Base-by-base conservation (phyloP, 371 early-diverging fungal species). In the Conidiobolus coronatus region DNA sequence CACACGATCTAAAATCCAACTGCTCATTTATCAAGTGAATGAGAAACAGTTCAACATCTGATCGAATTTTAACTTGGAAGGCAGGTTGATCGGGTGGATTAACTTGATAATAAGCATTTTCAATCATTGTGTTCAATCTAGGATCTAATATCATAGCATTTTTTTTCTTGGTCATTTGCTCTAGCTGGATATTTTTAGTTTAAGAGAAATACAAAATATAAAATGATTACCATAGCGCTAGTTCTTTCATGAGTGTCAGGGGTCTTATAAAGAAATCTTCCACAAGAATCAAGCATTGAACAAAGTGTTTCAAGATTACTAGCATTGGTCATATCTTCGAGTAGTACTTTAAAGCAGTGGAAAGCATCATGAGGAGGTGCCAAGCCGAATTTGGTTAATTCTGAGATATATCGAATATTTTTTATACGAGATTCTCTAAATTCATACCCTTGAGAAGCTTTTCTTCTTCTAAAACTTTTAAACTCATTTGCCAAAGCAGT, bases 71-170 rank as follows among this genome's bases (percentile, higher is more conserved):
- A 37, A 64, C 61, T 22, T 64, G 58, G 19, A 66, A 59, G 1
- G 77, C 68, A 1, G 64, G 56, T 23, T 64, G 60, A 38, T 79
- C 81, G 0, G 82, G 86, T 3, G 86, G 93, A 55, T 84, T 80
- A 50, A 86, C 89, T 55, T 78, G 79, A 54, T 82, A 83, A 51
- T 77, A 86, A 0, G 93, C 93, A 55, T 89, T 91, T 33, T 94
- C 92, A 35, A 96, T 77, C 77, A 95, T 80, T 44, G 88, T 51
- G 5, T 67, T 53, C 35, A 81, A 79, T 9, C 89, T 73, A 42
- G 68, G 79, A 55, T 96, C 95, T 23, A 92, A 54, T 81, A 77
- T 40, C 15, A 78, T 71, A 11, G 73, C 77, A 1, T 69, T 72
- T 50, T 84, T 85, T 57, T 91, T 92, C 33, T 85, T 67, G 73